Evolutionary conservation across 1,284 basidiomycete species (phyloP).

Genomic region (Coniferiporia weirii): DNA sequence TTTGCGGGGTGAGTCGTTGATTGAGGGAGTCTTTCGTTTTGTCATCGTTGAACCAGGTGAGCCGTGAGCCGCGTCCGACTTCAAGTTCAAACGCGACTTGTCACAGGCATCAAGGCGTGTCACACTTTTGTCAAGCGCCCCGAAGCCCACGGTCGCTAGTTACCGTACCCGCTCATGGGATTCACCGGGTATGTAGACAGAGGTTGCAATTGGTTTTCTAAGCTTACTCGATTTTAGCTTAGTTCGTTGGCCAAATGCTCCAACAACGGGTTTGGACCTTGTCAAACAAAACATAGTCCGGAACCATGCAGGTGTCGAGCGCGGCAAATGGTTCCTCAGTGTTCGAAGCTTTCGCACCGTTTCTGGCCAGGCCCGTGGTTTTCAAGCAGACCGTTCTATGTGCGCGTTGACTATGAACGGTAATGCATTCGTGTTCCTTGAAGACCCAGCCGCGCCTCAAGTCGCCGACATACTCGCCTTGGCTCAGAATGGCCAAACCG

Average conservation of each 20-base stretch:
- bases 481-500: slow-evolving; percentile 19
- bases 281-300: slow-evolving; percentile 61
- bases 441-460: slow-evolving; percentile 65
- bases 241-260: slow-evolving; percentile 76
- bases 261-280: slow-evolving; percentile 58
- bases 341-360: slow-evolving; percentile 70
- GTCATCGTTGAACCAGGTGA: slow-evolving; percentile 32
- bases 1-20: slow-evolving; percentile 19
- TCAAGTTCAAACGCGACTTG: slow-evolving; percentile 13
- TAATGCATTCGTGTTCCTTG: slow-evolving; percentile 69
- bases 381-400: slow-evolving; percentile 61
- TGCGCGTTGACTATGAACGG: slow-evolving; percentile 70
- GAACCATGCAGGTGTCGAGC: slow-evolving; percentile 58
- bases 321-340: slow-evolving; percentile 61
- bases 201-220: slow-evolving; percentile 14
- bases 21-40: slow-evolving; percentile 42
- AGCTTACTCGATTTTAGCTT: slow-evolving; percentile 36
- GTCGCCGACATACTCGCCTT: slow-evolving; percentile 44
- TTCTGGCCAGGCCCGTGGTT: slow-evolving; percentile 46
- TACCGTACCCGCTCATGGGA: slow-evolving; percentile 42
- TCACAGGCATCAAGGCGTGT: slow-evolving; percentile 11
- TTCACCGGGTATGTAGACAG: slow-evolving; percentile 50
- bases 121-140: neutral
- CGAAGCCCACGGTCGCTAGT: too few species aligned
- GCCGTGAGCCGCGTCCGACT: slow-evolving; percentile 15